A percentile compares a stretch with the other conserved stretches of the same genome.
Evolutionary conservation across 345 rosid genomes (phyloP).

Genomic region (Populus euphratica): DNA sequence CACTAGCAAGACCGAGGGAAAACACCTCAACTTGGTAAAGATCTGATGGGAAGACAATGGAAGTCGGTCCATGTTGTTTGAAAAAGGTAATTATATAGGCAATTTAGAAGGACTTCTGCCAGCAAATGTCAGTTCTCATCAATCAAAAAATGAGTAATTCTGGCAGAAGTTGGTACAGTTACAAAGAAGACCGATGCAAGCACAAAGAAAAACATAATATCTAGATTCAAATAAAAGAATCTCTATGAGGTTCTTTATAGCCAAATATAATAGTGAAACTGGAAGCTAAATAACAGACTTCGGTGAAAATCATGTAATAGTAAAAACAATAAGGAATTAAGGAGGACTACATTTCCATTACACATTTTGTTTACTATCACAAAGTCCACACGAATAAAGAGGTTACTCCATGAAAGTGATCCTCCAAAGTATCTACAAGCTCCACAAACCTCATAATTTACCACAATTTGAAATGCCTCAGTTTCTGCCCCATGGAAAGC

Average conservation of each 20-base stretch:
- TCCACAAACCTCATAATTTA: conserved; percentile 6
- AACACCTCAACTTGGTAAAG: too few relatives aligned
- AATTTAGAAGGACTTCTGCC: too few relatives aligned
- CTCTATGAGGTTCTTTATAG: conserved; percentile 2
- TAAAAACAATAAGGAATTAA: not conserved
- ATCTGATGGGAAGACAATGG: too few relatives aligned
- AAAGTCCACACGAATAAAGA: conserved; percentile 17
- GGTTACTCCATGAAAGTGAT: conserved; percentile 14
- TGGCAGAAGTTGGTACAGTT: too few relatives aligned
- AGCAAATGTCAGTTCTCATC: too few relatives aligned
- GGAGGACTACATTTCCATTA: not conserved
- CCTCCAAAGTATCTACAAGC: conserved; percentile 35
- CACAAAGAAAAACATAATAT: not conserved
- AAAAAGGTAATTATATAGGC: too few relatives aligned
- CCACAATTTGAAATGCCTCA: conserved; percentile 26
- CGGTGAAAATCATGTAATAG: not conserved
- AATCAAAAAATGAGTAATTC: too few relatives aligned
- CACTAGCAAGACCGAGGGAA: too few relatives aligned
- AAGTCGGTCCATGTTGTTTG: too few relatives aligned
- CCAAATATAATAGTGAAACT: conserved; percentile 6
- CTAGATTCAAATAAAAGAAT: conserved; percentile 24
- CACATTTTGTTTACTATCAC: conserved; percentile 12
- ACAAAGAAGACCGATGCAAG: not conserved
- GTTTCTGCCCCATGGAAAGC: conserved; percentile 65
- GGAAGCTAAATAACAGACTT: not conserved